Evolutionary conservation across 2,329 filamentous ascomycete genomes (phyloP).

Genomic region (Colletotrichum echinochloae): DNA sequence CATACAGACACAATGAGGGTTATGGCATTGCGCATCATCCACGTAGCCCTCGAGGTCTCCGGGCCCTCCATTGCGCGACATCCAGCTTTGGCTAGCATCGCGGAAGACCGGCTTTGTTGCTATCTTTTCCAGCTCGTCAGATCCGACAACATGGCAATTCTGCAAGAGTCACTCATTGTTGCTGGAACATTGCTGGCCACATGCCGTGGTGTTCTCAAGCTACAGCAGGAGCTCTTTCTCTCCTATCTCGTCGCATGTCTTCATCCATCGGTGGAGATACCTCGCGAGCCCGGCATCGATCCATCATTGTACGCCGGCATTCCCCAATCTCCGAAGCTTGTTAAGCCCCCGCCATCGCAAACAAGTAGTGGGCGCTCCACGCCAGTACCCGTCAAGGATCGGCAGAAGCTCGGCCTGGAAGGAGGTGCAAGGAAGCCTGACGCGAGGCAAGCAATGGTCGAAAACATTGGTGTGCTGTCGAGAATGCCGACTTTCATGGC

Average conservation of each 20-base stretch:
- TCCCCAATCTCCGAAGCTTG: conserved; percentile 88
- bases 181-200: conserved; percentile 91
- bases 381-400: conserved; percentile 90
- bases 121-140: conserved; percentile 96
- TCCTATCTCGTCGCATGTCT: conserved; percentile 95
- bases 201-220: conserved; percentile 88
- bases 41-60: conserved; percentile 95
- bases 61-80: conserved; percentile 95
- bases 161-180: conserved; percentile 93
- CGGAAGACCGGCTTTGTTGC: conserved; percentile 92
- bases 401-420: conserved; percentile 92
- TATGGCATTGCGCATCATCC: conserved; percentile 96
- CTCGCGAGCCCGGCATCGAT: conserved; percentile 89
- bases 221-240: conserved; percentile 96
- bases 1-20: conserved; percentile 96
- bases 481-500: conserved; percentile 95
- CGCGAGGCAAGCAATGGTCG: conserved; percentile 97
- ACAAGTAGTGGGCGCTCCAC: conserved; percentile 84
- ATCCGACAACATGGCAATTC: conserved; percentile 94
- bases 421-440: conserved; percentile 93
- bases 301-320: conserved; percentile 93
- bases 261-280: conserved; percentile 94
- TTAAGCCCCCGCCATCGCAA: conserved; percentile 81
- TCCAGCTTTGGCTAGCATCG: conserved; percentile 85
- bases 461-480: conserved; percentile 91